Evolutionary conservation across 768 basidiomycete genomes (phyloP).

Genomic region (Chiua virens): DNA sequence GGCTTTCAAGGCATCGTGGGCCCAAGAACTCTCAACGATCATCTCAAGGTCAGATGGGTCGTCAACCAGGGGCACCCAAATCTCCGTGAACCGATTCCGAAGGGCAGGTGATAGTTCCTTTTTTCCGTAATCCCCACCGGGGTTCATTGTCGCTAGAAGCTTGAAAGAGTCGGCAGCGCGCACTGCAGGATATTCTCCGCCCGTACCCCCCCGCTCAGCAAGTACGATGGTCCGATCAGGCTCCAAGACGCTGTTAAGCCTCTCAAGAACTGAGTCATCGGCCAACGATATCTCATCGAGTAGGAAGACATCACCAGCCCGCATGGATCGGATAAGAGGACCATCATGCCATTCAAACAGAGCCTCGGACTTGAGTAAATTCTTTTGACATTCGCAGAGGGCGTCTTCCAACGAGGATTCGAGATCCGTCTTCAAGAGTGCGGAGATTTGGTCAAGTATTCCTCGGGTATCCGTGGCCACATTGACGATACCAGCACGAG

Average conservation of each 20-base stretch:
- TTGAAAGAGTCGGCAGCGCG: slow-evolving; percentile 72
- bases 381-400: slow-evolving; percentile 44
- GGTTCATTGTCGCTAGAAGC: slow-evolving; percentile 98
- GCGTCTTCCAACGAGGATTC: slow-evolving; percentile 30
- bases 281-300: slow-evolving; percentile 97
- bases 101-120: slow-evolving; percentile 97
- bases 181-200: slow-evolving; percentile 65
- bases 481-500: slow-evolving; percentile 38
- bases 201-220: slow-evolving; percentile 86
- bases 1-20: slow-evolving; percentile 44
- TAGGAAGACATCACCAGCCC: slow-evolving; percentile 76
- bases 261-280: slow-evolving; percentile 96
- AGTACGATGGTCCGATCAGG: slow-evolving; percentile 84
- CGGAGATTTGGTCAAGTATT: slow-evolving; percentile 27
- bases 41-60: slow-evolving; percentile 69
- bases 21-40: slow-evolving; percentile 76
- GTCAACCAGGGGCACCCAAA: slow-evolving; percentile 92
- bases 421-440: slow-evolving; percentile 26
- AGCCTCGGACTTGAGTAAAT: slow-evolving; percentile 54
- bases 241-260: slow-evolving; percentile 96
- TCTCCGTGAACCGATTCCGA: slow-evolving; percentile 97
- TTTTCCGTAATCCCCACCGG: slow-evolving; percentile 98
- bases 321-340: slow-evolving; percentile 93
- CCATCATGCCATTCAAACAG: slow-evolving; percentile 98
- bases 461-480: slow-evolving; percentile 23